Evolutionary conservation across 768 basidiomycete species (phyloP).

Genomic region (Phylloporus arenicola): DNA sequence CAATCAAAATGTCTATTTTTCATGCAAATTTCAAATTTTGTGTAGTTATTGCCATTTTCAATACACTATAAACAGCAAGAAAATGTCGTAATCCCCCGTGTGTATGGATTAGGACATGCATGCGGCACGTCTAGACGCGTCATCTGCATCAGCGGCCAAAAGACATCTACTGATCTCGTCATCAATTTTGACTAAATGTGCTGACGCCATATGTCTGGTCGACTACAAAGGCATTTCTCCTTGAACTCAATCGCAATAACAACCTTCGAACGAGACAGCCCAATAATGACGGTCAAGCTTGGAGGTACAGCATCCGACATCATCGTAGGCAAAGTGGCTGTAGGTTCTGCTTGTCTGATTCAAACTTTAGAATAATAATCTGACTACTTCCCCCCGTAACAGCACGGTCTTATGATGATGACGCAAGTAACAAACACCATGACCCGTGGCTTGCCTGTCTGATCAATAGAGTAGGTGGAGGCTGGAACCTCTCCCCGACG

Average conservation of each 20-base stretch:
- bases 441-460: not conserved
- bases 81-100: too few relatives aligned
- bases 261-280: not conserved
- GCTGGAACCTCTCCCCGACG: not conserved
- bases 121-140: too few relatives aligned
- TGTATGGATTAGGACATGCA: too few relatives aligned
- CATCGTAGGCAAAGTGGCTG: slow-evolving; percentile 36
- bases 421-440: slow-evolving; percentile 31
- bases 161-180: too few relatives aligned
- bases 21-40: too few relatives aligned
- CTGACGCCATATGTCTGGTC: too few relatives aligned
- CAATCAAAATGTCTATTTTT: too few relatives aligned
- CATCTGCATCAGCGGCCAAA: too few relatives aligned
- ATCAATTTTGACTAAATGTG: too few relatives aligned
- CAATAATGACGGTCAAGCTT: slow-evolving; percentile 33
- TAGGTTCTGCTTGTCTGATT: slow-evolving; percentile 14
- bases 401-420: slow-evolving; percentile 27
- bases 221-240: not conserved
- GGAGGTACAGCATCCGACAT: slow-evolving; percentile 36
- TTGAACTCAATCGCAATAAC: too few relatives aligned
- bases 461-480: not conserved
- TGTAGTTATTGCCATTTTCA: too few relatives aligned
- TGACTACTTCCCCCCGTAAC: not conserved
- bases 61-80: too few relatives aligned
- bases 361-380: not conserved